Base-by-base conservation (phyloP, 208 protist species). In the Leishmania tarentolae region DNA sequence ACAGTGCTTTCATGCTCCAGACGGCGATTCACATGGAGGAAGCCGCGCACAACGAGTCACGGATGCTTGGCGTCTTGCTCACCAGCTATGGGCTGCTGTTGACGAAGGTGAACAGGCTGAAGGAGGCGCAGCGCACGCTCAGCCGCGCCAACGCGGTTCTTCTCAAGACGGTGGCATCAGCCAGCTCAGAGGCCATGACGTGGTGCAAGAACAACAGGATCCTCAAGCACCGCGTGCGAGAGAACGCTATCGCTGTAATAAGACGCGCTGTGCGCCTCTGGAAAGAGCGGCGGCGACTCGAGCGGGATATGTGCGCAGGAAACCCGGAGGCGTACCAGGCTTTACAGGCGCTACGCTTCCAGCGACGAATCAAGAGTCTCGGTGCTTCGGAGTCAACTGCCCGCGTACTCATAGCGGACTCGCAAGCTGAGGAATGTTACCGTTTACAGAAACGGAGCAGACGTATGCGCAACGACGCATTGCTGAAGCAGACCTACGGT, bases 401-500 rank as follows among this genome's bases (percentile, higher is more conserved):
- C 11, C 87, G 90, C 2, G 86, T 93, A 69, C 80, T 90, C 42
- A 83, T 93, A 17, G 83, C 88, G 19, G 90, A 90, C 74, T 86
- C 83, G 24, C 76, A 90, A 71, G 86, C 83, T 42, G 90, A 93
- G 69, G 83, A 82, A 37, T 84, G 76, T 70, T 91, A 90, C 75
- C 80, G 79, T 46, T 80, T 93, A 47, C 75, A 85, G 68, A 76
- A 78, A n/a, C 76, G 81, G 24, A 87, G 91, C 75, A 75, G 84
- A 7, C 80, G 84, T 37, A 85, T 90, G 81, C 83, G 90, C 73
- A 87, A 86, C 46, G 86, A 87, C 50, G 88, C 87, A 59, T 85
- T 93, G 73, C 81, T 91, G 75, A 85, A 83, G 31, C 83, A 92
- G 84, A 91, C 90, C 24, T 89, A 85, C 65, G 85, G 83, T 42